Conservation (phyloP, 768 basidiomycete species). For the Chalciporus sphaerocephalus region DNA sequence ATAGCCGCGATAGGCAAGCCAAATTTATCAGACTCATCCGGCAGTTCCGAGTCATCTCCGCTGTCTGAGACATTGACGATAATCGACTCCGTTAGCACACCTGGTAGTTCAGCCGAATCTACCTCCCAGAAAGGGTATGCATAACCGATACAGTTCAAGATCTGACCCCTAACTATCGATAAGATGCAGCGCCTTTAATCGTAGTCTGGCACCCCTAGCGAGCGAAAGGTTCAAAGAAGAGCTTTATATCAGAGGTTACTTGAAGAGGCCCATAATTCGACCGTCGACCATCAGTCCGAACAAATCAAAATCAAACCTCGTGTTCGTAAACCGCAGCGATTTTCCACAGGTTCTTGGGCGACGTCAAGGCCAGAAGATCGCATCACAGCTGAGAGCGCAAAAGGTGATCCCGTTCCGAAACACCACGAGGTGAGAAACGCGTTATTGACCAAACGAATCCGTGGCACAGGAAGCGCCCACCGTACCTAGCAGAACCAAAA, state of each 20-base stretch:
- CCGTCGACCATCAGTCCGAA: slow-evolving; percentile 3
- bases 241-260: slow-evolving; percentile 26
- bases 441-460: not conserved
- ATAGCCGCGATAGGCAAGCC: not conserved
- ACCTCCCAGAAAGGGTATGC: slow-evolving; percentile 12
- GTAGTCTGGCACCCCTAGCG: slow-evolving; percentile 23
- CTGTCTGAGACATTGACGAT: not conserved
- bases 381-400: slow-evolving; percentile 7
- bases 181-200: slow-evolving; percentile 4
- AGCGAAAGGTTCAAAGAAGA: slow-evolving; percentile 29
- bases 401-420: slow-evolving; percentile 11
- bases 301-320: slow-evolving; percentile 1
- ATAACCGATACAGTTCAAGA: not conserved
- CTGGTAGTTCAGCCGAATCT: not conserved
- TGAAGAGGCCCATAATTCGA: slow-evolving; percentile 16
- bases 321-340: slow-evolving; percentile 1
- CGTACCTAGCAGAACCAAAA: not conserved
- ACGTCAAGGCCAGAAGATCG: slow-evolving; percentile 17
- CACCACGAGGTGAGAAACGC: not conserved
- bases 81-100: not conserved
- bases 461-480: slow-evolving; percentile 5
- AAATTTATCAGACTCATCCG: not conserved
- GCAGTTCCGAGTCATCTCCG: slow-evolving; percentile 6
- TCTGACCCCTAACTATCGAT: not conserved
- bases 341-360: slow-evolving; percentile 19